Evolutionary conservation across 2,329 filamentous ascomycete species (phyloP).

Genomic region (Pseudogymnoascus pannorum): DNA sequence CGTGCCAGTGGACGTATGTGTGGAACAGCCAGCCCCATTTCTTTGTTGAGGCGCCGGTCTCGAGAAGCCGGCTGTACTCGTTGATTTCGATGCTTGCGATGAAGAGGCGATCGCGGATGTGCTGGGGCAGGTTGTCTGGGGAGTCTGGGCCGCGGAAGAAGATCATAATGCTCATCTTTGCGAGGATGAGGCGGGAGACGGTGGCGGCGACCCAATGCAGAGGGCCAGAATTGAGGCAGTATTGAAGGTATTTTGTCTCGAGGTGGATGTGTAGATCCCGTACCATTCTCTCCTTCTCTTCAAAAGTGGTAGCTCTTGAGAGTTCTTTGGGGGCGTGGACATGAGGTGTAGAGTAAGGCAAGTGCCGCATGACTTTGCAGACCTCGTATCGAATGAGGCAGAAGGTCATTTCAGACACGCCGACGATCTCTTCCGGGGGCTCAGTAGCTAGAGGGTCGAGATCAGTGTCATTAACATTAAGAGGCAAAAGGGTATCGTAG

Average conservation of each 20-base stretch:
- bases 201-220: constrained; percentile 46
- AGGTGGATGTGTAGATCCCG: constrained; percentile 24
- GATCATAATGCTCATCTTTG: constrained; percentile 33
- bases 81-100: constrained; percentile 34
- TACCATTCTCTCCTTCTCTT: constrained; percentile 28
- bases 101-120: constrained; percentile 32
- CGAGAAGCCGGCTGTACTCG: constrained; percentile 34
- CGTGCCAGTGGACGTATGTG: constrained; percentile 38
- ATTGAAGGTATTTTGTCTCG: constrained; percentile 27
- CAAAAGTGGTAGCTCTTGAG: constrained; percentile 17
- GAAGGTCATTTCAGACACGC: constrained; percentile 34
- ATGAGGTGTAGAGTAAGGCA: constrained; percentile 8
- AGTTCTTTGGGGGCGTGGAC: constrained; percentile 11
- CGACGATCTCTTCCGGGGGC: constrained; percentile 20
- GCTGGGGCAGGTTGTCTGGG: constrained; percentile 26
- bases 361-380: constrained; percentile 22
- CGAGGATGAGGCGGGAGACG: constrained; percentile 31
- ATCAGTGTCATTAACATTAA: constrained; percentile 43
- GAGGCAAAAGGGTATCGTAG: constrained; percentile 50
- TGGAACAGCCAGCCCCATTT: constrained; percentile 38
- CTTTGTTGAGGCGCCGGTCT: constrained; percentile 31
- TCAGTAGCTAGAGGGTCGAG: constrained; percentile 31
- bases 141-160: constrained; percentile 25
- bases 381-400: constrained; percentile 31
- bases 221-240: constrained; percentile 34